Base-by-base conservation (phyloP, 2,329 filamentous ascomycete species). In the Apiospora arundinis region DNA sequence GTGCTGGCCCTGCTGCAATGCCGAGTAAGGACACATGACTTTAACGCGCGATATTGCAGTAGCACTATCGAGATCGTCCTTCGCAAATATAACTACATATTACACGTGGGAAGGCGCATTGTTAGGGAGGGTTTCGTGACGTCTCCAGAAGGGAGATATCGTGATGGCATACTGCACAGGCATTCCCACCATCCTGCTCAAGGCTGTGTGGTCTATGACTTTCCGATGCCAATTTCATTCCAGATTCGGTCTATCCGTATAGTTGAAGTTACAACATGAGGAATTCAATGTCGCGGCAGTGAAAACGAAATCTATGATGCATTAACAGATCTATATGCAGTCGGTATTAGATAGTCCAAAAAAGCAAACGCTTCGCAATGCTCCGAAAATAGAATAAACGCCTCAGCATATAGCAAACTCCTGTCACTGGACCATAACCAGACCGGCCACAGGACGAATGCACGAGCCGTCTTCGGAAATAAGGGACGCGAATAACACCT, bases 361-460 rank as follows among this genome's bases (percentile, higher is more conserved):
- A 37, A 40, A n/a, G 16, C 32, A 63, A 40, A n/a, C 56, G 56
- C 56, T 63, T 40, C 32, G 56, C 56, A 63, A 63, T 63, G 56
- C 56, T 37, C 56, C 56, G n/a, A n/a, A 28, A 1, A 37, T 14
- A 37, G 32, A 11, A 4, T 37, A 9, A 40, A 63, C 56, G 28
- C 56, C 56, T 32, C 56, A 63, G 28, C 28, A 37, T 6, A 18
- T 63, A 37, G 28, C 56, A 11, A 63, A 63, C 56, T 63, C 56
- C 56, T 40, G 8, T 32, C 56, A 21, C 37, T 63, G 56, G 56
- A 14, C 9, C 56, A 23, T 63, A 63, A n/a, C 56, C 56, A 40
- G 56, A 40, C 32, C 18, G 32, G 56, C 56, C 32, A 21, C 9
- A 32, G 9, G 37, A 40, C 32, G n/a, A 9, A 40, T n/a, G 56